A percentile compares a stretch with the other conserved stretches of the same genome.
Conservation (phyloP, 2,329 filamentous ascomycete species). For the Sphaerulina populicola region DNA sequence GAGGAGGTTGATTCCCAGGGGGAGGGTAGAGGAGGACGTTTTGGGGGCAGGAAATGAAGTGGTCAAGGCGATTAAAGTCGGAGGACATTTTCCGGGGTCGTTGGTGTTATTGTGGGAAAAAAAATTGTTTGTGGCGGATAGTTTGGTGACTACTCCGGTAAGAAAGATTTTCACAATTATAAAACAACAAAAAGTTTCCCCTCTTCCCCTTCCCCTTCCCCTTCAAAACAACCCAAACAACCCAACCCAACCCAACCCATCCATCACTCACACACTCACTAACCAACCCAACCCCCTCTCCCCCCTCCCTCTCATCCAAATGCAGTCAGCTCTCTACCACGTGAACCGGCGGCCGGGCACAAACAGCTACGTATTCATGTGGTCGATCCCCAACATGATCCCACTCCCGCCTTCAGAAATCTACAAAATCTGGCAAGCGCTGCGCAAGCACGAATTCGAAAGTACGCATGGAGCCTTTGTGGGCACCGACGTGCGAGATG, state of each 20-base stretch:
- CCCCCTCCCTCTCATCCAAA: no score
- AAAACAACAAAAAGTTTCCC: no score
- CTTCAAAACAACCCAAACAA: no score
- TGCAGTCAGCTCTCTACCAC: conserved; percentile 34
- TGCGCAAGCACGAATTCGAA: conserved; percentile 55
- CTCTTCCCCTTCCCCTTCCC: no score
- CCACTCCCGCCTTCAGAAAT: conserved; percentile 59
- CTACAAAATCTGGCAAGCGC: conserved; percentile 58
- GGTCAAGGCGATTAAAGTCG: conserved; percentile 55
- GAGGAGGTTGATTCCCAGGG: conserved; percentile 39
- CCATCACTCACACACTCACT: not conserved
- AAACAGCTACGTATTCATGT: conserved; percentile 60
- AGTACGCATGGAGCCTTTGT: conserved; percentile 61
- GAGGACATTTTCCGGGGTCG: conserved; percentile 73
- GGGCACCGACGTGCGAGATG: conserved; percentile 52
- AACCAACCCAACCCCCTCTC: no score
- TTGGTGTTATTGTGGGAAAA: conserved; percentile 55
- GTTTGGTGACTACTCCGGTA: conserved; percentile 60
- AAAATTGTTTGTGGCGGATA: conserved; percentile 67
- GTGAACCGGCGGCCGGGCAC: conserved; percentile 39
- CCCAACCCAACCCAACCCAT: no score
- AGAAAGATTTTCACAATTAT: no score
- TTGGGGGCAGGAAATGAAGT: conserved; percentile 28
- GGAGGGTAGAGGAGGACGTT: no score
- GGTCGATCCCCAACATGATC: conserved; percentile 67